A percentile compares a stretch with the other conserved stretches of the same genome.
phyloP scores from a whole-genome alignment of 371 early-diverging fungal species.

The Lichtheimia corymbifera region DNA sequence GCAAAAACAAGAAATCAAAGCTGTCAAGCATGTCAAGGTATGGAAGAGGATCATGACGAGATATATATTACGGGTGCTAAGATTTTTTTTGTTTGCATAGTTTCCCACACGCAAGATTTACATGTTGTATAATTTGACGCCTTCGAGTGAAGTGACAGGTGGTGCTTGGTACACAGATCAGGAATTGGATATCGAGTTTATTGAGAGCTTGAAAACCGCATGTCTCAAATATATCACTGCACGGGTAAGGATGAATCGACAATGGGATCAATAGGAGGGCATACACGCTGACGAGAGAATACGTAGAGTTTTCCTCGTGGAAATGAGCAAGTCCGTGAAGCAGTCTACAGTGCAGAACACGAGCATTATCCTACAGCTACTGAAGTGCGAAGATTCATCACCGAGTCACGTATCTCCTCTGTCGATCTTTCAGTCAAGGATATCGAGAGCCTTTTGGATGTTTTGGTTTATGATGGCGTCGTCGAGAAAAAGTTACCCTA shows the following conservation, averaged over 20 bases:
- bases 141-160: constrained; percentile 94
- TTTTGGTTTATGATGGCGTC: constrained; percentile 89
- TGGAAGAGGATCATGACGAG: background rate
- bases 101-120: constrained; percentile 91
- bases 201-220: constrained; percentile 78
- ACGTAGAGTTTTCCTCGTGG: constrained; percentile 67
- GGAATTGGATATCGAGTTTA: constrained; percentile 94
- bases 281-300: background rate
- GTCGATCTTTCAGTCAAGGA: constrained; percentile 78
- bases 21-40: constrained; percentile 93
- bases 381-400: constrained; percentile 71
- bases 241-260: constrained; percentile 45
- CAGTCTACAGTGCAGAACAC: constrained; percentile 58
- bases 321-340: constrained; percentile 43
- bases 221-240: constrained; percentile 76
- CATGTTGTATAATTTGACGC: constrained; percentile 88
- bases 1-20: constrained; percentile 84
- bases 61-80: background rate
- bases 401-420: constrained; percentile 69
- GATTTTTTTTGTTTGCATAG: constrained; percentile 28
- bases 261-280: too few relatives aligned
- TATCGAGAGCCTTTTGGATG: constrained; percentile 80
- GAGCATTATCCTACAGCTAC: constrained; percentile 75
- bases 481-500: constrained; percentile 67
- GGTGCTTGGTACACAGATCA: constrained; percentile 98